Conservation (phyloP, 1,139 yeast species). For the Diutina sp. region DNA sequence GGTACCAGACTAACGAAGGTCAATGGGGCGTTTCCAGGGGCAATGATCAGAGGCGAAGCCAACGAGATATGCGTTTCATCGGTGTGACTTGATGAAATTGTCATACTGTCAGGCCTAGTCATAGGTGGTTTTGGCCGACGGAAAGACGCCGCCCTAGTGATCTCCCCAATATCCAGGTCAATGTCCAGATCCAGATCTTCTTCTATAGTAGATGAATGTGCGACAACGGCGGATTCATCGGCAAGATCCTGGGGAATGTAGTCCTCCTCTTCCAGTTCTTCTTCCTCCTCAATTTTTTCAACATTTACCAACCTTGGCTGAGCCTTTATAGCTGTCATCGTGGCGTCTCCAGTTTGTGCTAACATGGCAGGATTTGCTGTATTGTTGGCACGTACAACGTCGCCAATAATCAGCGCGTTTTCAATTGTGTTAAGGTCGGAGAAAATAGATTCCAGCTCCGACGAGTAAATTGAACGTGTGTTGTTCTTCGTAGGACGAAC, state of each 20-base stretch:
- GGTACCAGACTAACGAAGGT: neutral
- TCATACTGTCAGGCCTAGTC: neutral
- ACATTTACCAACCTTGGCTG: conserved; percentile 55
- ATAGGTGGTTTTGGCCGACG: conserved; percentile 8
- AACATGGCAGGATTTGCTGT: conserved; percentile 7
- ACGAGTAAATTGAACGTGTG: conserved; percentile 35
- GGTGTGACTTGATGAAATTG: neutral
- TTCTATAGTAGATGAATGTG: neutral
- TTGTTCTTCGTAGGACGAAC: conserved; percentile 41
- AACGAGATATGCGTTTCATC: neutral
- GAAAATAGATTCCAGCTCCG: conserved; percentile 37
- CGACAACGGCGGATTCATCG: neutral
- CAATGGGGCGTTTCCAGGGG: neutral
- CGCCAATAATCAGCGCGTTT: conserved; percentile 44
- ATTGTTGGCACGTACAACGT: conserved; percentile 20
- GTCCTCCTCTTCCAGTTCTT: conserved; percentile 26
- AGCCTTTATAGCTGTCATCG: conserved; percentile 61
- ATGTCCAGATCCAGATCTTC: conserved; percentile 24
- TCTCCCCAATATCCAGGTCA: conserved; percentile 31
- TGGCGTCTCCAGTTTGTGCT: conserved; percentile 9
- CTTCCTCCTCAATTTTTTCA: conserved; percentile 36
- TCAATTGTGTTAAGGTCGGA: conserved; percentile 40
- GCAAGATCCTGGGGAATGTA: conserved; percentile 6
- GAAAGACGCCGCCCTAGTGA: conserved; percentile 30
- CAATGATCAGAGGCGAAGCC: neutral